Base-by-base conservation (phyloP, 192 early-diverging fungal species). In the Umbelopsis vinacea region DNA sequence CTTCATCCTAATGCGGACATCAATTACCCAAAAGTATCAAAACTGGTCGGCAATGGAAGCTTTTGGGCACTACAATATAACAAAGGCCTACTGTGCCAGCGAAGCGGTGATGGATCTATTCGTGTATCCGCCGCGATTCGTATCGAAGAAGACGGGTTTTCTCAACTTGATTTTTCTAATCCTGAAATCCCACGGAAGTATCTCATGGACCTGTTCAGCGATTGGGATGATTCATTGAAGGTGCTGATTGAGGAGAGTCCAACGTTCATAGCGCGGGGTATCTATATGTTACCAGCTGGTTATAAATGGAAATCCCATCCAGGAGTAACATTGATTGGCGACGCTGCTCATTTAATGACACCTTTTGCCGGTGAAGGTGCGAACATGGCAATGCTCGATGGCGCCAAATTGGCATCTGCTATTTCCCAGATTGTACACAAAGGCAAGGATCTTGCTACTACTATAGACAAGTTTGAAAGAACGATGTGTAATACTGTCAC, bases 311-410 rank as follows among this genome's bases (percentile, higher is more conserved):
- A 22, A 6, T 38, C 46, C 2, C 40, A 68, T 23, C 70, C 74
- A 0, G 79, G 79, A 14, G 50, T 81, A 45, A 83, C 80, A 7
- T 60, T 85, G 24, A 45, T 85, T 26, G 84, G 84, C 43, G 84
- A 85, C 57, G 84, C 84, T 14, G 84, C 84, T 14, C 84, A 85
- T 46, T 55, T 84, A 11, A 85, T 84, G 82, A 74, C 80, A 23
- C 84, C 84, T 24, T 83, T 83, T 77, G 71, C 76, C 19, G 84
- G 84, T 38, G 82, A 85, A 57, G 84, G 84, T 0, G 84, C 79
- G 1, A 85, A 85, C 66, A 54, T 79, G 67, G 84, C 84, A 6
- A 48, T 83, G 66, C 52, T 72, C 52, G 82, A 83, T 33, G 81
- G 71, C 0, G 50, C 68, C n/a, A 67, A 77, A 0, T 21, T 77